A percentile compares a stretch with the other conserved stretches of the same genome.
Evolutionary conservation across 1,284 basidiomycete species (phyloP).

Genomic region (Coniferiporia weirii): DNA sequence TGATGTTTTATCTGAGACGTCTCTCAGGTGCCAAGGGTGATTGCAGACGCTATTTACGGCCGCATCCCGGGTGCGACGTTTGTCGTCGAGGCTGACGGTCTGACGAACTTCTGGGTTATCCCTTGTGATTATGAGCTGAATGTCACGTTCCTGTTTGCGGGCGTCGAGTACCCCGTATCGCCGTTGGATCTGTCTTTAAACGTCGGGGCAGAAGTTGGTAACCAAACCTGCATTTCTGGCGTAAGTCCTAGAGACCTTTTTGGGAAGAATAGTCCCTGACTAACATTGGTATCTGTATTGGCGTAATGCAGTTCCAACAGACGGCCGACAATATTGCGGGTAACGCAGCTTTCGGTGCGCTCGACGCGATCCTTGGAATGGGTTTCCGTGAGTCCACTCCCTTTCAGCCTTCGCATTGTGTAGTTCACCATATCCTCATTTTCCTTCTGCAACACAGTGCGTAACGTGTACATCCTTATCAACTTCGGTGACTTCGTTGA

Average conservation of each 20-base stretch:
- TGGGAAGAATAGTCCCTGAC: background rate
- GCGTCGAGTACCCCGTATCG: conserved; percentile 44
- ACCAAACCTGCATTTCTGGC: background rate
- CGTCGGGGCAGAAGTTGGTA: background rate
- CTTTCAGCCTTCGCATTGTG: background rate
- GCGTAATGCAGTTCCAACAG: background rate
- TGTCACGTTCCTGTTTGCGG: conserved; percentile 53
- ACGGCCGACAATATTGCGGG: background rate
- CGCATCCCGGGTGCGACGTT: conserved; percentile 46
- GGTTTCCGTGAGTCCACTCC: conserved; percentile 40
- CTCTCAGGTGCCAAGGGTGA: conserved; percentile 30
- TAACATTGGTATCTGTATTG: background rate
- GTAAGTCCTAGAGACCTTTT: background rate
- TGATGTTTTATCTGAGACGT: background rate
- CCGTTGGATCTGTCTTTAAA: background rate
- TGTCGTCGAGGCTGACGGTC: conserved; percentile 18
- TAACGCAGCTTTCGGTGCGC: background rate
- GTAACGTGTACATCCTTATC: conserved; percentile 22
- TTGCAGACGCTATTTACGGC: conserved; percentile 54
- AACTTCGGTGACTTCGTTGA: conserved; percentile 30
- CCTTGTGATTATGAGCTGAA: conserved; percentile 59
- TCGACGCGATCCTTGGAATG: conserved; percentile 42
- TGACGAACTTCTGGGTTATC: conserved; percentile 50
- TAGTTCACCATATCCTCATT: conserved; percentile 33
- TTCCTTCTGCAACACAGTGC: conserved; percentile 44